Percentiles rank a stretch among this genome's conserved stretches.
phyloP scores from a whole-genome alignment of 305 asterid species.

The Fraxinus sp. region DNA sequence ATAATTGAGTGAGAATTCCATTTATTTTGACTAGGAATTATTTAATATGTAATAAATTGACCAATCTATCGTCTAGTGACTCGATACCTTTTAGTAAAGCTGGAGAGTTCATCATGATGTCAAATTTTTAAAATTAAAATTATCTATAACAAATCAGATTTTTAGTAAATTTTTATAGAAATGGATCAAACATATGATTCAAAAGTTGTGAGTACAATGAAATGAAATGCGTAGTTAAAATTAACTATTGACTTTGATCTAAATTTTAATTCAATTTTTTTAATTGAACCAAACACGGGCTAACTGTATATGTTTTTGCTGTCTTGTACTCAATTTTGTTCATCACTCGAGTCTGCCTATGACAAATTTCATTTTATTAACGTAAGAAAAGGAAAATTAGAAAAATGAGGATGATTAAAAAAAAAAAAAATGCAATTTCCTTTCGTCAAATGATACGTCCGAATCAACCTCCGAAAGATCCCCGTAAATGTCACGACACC shows the following conservation, averaged over 20 bases:
- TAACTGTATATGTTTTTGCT: background rate
- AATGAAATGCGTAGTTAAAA: too few species aligned
- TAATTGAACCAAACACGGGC: too few species aligned
- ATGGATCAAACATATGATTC: too few species aligned
- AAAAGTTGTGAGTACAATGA: too few species aligned
- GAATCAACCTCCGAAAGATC: too few species aligned
- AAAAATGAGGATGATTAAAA: background rate
- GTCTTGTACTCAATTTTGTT: background rate
- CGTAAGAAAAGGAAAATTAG: conserved; percentile 4
- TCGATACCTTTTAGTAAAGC: background rate
- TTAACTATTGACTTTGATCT: too few species aligned
- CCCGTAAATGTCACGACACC: too few species aligned
- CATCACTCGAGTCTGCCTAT: background rate
- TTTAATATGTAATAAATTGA: background rate
- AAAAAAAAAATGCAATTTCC: background rate
- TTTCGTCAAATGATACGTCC: background rate
- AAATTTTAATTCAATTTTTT: too few species aligned
- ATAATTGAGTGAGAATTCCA: background rate
- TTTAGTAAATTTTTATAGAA: too few species aligned
- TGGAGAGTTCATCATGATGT: background rate
- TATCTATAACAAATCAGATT: too few species aligned
- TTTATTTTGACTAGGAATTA: background rate
- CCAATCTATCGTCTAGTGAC: background rate
- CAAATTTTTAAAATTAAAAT: background rate
- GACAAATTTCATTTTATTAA: background rate